These are phyloP conservation scores for Persicaria maculosa DNA, from an alignment of 148 eudicot genomes.

Conservation along the genomic window DNA sequence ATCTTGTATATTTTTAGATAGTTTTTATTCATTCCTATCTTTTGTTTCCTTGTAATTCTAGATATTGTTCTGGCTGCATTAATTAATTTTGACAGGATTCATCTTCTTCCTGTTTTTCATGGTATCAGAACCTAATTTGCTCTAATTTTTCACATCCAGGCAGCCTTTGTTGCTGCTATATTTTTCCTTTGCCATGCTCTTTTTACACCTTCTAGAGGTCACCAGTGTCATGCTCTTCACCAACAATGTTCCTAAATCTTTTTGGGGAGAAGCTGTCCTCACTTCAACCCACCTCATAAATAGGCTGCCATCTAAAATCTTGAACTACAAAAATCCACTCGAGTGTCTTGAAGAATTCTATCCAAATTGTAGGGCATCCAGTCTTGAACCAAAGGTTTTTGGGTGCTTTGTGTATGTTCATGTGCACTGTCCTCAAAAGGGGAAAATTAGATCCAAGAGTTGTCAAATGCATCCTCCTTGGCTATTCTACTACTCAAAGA, in stretches of 20 bases:
- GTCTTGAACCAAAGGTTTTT: neutral
- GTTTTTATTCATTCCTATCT: too few relatives aligned
- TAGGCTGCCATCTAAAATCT: neutral
- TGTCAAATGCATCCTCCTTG: neutral
- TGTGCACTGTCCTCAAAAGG: neutral
- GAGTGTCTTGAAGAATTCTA: neutral
- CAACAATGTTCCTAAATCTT: neutral
- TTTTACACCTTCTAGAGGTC: neutral
- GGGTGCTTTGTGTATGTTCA: neutral
- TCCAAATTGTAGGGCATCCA: neutral
- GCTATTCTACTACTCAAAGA: slow-evolving; percentile 4
- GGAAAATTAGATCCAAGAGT: neutral
- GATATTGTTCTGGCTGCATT: too few relatives aligned
- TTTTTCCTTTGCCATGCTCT: neutral
- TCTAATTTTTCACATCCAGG: too few relatives aligned
- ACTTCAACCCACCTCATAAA: neutral
- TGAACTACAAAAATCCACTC: neutral
- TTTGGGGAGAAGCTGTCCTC: neutral
- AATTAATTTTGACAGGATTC: too few relatives aligned
- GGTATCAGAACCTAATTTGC: too few relatives aligned
- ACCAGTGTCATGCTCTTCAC: neutral
- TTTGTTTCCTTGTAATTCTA: too few relatives aligned
- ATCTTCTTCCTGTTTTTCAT: too few relatives aligned
- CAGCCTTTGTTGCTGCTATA: too few relatives aligned
- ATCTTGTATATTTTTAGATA: too few relatives aligned